Evolutionary conservation across 2,329 filamentous ascomycete genomes (phyloP).

Genomic region (Thelonectria rubi): DNA sequence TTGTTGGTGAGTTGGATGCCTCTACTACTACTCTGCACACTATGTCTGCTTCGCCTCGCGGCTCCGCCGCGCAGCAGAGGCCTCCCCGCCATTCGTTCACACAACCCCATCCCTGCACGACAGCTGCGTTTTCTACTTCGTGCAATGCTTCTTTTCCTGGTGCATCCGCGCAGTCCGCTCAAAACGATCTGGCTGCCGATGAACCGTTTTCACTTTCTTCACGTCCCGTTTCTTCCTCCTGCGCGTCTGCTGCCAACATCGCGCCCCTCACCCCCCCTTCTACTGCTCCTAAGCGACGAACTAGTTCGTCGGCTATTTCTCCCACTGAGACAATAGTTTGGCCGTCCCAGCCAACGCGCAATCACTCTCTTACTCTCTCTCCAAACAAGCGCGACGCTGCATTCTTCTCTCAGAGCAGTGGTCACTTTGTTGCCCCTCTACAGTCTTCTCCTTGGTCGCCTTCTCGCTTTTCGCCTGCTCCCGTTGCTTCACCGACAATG

Average conservation of each 20-base stretch:
- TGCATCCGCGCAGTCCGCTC: constrained; percentile 28
- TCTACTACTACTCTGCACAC: constrained; percentile 31
- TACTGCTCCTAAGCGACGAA: constrained; percentile 26
- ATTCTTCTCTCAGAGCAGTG: constrained; percentile 36
- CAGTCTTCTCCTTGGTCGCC: constrained; percentile 22
- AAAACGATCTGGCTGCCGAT: constrained; percentile 29
- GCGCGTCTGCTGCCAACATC: constrained; percentile 45
- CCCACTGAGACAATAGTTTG: constrained; percentile 41
- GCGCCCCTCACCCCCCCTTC: constrained; percentile 20
- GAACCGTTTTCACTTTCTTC: constrained; percentile 25
- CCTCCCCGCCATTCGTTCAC: constrained; percentile 24
- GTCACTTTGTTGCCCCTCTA: constrained; percentile 35
- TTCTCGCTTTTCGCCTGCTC: constrained; percentile 15
- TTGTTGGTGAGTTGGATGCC: constrained; percentile 63
- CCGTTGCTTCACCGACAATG: constrained; percentile 30
- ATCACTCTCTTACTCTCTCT: constrained; percentile 28
- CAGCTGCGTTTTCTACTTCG: constrained; percentile 12
- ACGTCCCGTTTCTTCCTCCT: constrained; percentile 45
- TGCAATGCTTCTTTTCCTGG: constrained; percentile 36
- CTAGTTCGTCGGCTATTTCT: constrained; percentile 30
- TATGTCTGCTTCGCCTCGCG: constrained; percentile 20
- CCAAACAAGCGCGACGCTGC: constrained; percentile 33
- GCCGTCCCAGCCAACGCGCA: constrained; percentile 29
- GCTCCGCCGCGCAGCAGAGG: constrained; percentile 23
- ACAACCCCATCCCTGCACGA: constrained; percentile 11